Base-by-base conservation (phyloP, 148 eudicot species). In the Rhododendron molle region DNA sequence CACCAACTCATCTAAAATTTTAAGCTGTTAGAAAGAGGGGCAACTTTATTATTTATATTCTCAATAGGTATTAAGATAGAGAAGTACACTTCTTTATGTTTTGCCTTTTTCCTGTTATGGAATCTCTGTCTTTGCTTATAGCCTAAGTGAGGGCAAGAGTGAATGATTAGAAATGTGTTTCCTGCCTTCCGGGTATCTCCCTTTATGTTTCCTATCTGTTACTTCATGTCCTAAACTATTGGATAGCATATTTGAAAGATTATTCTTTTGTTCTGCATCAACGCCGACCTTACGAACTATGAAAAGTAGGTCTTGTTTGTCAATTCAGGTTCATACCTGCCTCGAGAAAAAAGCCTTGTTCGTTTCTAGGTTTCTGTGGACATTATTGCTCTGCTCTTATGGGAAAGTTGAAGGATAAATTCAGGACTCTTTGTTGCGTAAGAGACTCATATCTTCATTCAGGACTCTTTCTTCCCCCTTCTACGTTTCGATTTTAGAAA, bases 61-160 rank as follows among this genome's bases (percentile, higher is more conserved):
- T 52, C 56, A 13, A 52, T 52, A 52, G 56, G 56, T 52, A 14
- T 62, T 69, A 69, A 12, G 73, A 18, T 38, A 18, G 11, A 74
- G n/a, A 74, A 36, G 47, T 34, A n/a, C 23, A 15, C 12, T 74
- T 74, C 43, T 74, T 38, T 16, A 74, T 10, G n/a, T 86, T 85
- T 90, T 28, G 38, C 74, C 36, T 87, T 85, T 85, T 81, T 89
- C 77, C 88, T 89, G 89, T 91, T 80, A 88, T 88, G 90, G 96
- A 92, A 95, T 69, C 91, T 91, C 92, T 85, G 83, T 78, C 88
- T 89, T 90, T 92, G 88, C 96, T 93, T 95, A 85, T 88, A 76
- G 88, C 87, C 50, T 88, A 89, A 91, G 96, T 86, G 87, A 95
- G 36, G 89, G 86, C 83, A 82, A 87, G 80, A 82, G 80, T 87